phyloP scores from a whole-genome alignment of 2,329 filamentous ascomycete genomes.

The Penicillium oxalicum region DNA sequence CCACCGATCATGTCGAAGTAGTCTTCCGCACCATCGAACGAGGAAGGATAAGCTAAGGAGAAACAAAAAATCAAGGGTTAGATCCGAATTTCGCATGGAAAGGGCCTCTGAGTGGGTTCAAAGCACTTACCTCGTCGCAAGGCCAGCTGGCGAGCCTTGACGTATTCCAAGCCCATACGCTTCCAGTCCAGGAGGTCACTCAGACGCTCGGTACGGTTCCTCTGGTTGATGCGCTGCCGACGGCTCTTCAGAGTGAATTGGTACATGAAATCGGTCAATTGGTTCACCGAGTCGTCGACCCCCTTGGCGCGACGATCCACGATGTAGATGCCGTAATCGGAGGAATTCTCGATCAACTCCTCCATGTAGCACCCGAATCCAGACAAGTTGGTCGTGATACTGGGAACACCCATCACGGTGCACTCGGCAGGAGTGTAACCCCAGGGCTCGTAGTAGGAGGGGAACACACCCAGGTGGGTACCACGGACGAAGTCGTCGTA shows the following conservation, averaged over 20 bases:
- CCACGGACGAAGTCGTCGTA: slow-evolving; percentile 98
- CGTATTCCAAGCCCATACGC: slow-evolving; percentile 98
- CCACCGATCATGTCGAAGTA: slow-evolving; percentile 88
- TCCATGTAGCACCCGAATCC: slow-evolving; percentile 99
- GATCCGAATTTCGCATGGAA: too few relatives aligned
- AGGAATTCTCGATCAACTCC: slow-evolving; percentile 94
- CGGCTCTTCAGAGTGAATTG: slow-evolving; percentile 91
- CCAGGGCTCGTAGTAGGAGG: slow-evolving; percentile 99
- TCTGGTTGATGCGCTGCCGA: slow-evolving; percentile 95
- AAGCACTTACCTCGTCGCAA: slow-evolving; percentile 57
- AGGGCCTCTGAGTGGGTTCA: too few relatives aligned
- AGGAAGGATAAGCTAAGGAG: slow-evolving; percentile 68
- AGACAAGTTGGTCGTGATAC: slow-evolving; percentile 95
- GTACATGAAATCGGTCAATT: slow-evolving; percentile 86
- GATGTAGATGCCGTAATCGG: slow-evolving; percentile 98
- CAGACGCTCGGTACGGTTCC: slow-evolving; percentile 90
- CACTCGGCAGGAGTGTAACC: slow-evolving; percentile 97
- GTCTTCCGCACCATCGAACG: slow-evolving; percentile 69
- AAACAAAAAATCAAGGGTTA: neutral
- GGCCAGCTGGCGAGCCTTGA: slow-evolving; percentile 91
- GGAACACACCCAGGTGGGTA: slow-evolving; percentile 90
- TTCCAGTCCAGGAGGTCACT: slow-evolving; percentile 98
- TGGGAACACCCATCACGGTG: slow-evolving; percentile 97
- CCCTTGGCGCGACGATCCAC: slow-evolving; percentile 93
- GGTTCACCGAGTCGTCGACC: slow-evolving; percentile 94